These are phyloP conservation scores for Eleusine indica DNA, from an alignment of 176 grass and related monocot species.

Conservation along the genomic window DNA sequence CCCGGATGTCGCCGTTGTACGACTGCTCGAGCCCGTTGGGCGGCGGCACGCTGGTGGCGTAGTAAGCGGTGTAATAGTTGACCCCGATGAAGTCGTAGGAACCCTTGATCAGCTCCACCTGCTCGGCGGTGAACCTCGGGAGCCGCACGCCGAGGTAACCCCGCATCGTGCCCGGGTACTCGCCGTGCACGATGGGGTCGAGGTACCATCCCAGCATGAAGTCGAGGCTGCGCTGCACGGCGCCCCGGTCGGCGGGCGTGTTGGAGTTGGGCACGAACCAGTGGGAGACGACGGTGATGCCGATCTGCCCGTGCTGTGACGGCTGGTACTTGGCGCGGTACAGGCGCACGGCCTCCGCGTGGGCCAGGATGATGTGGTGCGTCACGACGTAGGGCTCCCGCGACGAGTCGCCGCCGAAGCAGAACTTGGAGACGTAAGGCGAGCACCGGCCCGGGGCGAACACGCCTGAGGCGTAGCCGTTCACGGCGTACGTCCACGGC, in stretches of 20 bases:
- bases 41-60: constrained; percentile 21
- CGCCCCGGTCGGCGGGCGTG: constrained; percentile 36
- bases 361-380: constrained; percentile 62
- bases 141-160: constrained; percentile 53
- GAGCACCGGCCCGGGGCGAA: constrained; percentile 59
- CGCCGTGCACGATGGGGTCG: constrained; percentile 65
- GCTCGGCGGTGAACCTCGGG: constrained; percentile 55
- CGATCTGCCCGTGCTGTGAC: constrained; percentile 63
- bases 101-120: constrained; percentile 38
- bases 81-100: constrained; percentile 76
- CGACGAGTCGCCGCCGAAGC: constrained; percentile 49
- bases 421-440: constrained; percentile 32
- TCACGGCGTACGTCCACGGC: constrained; percentile 41
- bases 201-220: constrained; percentile 82
- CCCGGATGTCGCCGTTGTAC: constrained; percentile 51
- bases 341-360: constrained; percentile 46
- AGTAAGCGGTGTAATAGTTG: constrained; percentile 77
- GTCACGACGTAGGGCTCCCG: constrained; percentile 64
- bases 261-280: constrained; percentile 66
- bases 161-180: constrained; percentile 70
- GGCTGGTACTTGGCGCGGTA: constrained; percentile 64
- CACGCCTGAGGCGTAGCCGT: constrained; percentile 46
- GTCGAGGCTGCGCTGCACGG: constrained; percentile 60
- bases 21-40: not conserved
- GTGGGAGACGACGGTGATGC: constrained; percentile 49